Evolutionary conservation across 148 eudicot genomes (phyloP).

Genomic region (Rhododendron ovatum): DNA sequence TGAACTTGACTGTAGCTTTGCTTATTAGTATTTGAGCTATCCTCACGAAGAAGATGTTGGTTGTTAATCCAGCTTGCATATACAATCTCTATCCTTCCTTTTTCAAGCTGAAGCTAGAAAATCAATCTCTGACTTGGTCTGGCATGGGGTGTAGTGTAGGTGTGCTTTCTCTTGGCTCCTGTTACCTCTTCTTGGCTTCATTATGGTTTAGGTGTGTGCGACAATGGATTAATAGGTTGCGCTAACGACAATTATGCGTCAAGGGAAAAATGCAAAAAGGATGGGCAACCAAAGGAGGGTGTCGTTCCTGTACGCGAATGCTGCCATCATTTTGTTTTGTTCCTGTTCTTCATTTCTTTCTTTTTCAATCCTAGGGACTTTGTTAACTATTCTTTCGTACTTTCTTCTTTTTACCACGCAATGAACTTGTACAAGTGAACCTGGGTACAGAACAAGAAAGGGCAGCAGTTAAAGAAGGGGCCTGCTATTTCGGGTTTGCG

Average conservation of each 20-base stretch:
- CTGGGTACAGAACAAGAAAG: no score
- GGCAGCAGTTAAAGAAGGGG: no score
- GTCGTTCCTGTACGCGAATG: no score
- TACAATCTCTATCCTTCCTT: not conserved
- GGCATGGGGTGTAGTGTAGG: constrained; percentile 39
- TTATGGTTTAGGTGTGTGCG: constrained; percentile 67
- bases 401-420: no score
- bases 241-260: constrained; percentile 94
- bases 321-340: no score
- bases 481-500: no score
- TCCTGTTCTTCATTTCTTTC: no score
- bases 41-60: not conserved
- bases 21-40: not conserved
- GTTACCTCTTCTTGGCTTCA: constrained; percentile 47
- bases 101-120: constrained; percentile 10
- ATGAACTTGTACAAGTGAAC: no score
- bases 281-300: constrained; percentile 73
- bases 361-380: no score
- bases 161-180: constrained; percentile 57
- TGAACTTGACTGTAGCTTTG: not conserved
- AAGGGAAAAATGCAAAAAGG: constrained; percentile 80
- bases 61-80: not conserved
- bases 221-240: constrained; percentile 73
- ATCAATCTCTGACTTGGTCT: constrained; percentile 28
- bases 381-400: no score